Conservation (phyloP, 805 yeast genomes). For the Priceomyces melissophilus region DNA sequence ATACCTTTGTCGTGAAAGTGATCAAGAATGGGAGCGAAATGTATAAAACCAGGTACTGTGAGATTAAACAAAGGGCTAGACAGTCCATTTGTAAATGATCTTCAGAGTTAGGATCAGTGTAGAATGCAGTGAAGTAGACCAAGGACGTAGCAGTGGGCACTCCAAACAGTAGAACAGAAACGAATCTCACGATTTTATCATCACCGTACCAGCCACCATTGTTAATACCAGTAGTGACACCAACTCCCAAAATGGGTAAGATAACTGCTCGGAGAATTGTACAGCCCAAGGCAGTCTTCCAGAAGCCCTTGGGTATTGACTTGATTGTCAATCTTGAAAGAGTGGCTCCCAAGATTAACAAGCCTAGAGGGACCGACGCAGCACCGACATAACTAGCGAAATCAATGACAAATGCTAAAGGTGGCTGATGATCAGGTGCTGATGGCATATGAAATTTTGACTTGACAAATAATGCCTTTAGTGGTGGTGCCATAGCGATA, state of each 20-base stretch:
- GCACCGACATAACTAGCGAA: conserved; percentile 74
- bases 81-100: conserved; percentile 76
- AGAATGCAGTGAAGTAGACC: conserved; percentile 84
- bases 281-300: conserved; percentile 61
- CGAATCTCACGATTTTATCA: conserved; percentile 63
- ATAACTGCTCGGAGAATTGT: conserved; percentile 58
- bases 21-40: conserved; percentile 73
- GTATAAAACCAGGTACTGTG: conserved; percentile 67
- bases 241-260: conserved; percentile 75
- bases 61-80: conserved; percentile 68
- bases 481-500: conserved; percentile 84
- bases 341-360: conserved; percentile 81
- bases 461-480: conserved; percentile 52
- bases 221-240: conserved; percentile 53
- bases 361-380: conserved; percentile 86
- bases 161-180: conserved; percentile 69
- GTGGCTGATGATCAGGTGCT: conserved; percentile 86
- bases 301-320: conserved; percentile 64
- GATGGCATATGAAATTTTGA: conserved; percentile 43
- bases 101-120: conserved; percentile 59
- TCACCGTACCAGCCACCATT: conserved; percentile 61
- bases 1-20: conserved; percentile 60
- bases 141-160: conserved; percentile 88
- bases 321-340: conserved; percentile 68
- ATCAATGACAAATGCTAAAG: conserved; percentile 82